Percentiles rank a stretch among this genome's conserved stretches.
Evolutionary conservation across 345 rosid species (phyloP).

Genomic region (Passiflora organensis): DNA sequence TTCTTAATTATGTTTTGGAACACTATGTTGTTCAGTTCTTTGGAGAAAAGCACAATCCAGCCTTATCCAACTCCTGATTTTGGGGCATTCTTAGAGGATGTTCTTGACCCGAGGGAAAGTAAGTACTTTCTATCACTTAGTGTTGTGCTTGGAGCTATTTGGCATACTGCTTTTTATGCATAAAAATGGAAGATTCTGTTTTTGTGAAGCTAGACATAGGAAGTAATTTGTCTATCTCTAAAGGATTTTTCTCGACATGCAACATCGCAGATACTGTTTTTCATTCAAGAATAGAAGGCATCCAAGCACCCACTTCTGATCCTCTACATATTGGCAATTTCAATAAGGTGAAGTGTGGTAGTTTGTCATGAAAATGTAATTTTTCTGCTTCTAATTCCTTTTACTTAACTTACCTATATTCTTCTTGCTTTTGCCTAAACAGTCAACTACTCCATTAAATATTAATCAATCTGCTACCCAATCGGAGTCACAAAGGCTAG

Average conservation of each 20-base stretch:
- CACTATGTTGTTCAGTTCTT: background rate
- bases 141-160: too few relatives aligned
- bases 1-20: too few relatives aligned
- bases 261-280: slow-evolving; percentile 26
- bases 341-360: slow-evolving; percentile 26
- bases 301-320: slow-evolving; percentile 19
- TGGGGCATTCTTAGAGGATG: slow-evolving; percentile 27
- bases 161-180: too few relatives aligned
- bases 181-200: too few relatives aligned
- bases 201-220: too few relatives aligned
- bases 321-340: slow-evolving; percentile 14
- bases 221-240: too few relatives aligned
- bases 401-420: background rate
- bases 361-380: background rate
- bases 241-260: slow-evolving; percentile 6
- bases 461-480: slow-evolving; percentile 18
- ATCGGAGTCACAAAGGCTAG: slow-evolving; percentile 28
- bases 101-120: slow-evolving; percentile 34
- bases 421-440: slow-evolving; percentile 3
- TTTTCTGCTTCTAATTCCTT: slow-evolving; percentile 1
- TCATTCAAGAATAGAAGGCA: slow-evolving; percentile 27
- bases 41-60: background rate
- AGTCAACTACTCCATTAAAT: slow-evolving; percentile 21
- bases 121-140: too few relatives aligned
- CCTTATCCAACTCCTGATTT: slow-evolving; percentile 19